Evolutionary conservation across 1,139 yeast genomes (phyloP).

Genomic region (Lodderomyces pseudojiufengensis): DNA sequence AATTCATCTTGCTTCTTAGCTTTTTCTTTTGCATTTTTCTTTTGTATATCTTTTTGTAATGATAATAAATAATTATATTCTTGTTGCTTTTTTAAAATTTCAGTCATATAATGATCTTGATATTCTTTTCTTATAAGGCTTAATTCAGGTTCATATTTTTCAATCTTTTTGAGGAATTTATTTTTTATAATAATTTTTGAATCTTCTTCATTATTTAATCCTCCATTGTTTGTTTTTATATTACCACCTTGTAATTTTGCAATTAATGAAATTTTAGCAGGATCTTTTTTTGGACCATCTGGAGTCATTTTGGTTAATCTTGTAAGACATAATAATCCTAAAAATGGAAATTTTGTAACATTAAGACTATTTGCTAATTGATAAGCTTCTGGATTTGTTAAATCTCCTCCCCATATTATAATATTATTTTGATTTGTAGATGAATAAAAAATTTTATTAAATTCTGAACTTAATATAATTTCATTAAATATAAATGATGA

Average conservation of each 20-base stretch:
- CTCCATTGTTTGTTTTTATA: not conserved
- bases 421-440: constrained; percentile 40
- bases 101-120: constrained; percentile 55
- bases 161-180: constrained; percentile 42
- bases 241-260: constrained; percentile 63
- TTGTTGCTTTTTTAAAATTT: constrained; percentile 67
- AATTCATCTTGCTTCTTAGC: constrained; percentile 27
- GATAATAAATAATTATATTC: constrained; percentile 75
- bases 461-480: constrained; percentile 51
- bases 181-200: constrained; percentile 23
- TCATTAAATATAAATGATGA: constrained; percentile 52
- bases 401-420: constrained; percentile 86
- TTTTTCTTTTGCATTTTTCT: constrained; percentile 19
- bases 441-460: constrained; percentile 43
- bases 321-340: constrained; percentile 65
- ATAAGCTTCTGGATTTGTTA: constrained; percentile 74
- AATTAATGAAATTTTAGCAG: constrained; percentile 58
- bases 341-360: constrained; percentile 74
- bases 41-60: constrained; percentile 50
- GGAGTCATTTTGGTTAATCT: constrained; percentile 54
- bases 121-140: constrained; percentile 56
- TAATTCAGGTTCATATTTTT: constrained; percentile 61
- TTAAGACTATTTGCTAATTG: constrained; percentile 77
- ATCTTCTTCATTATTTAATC: constrained; percentile 7
- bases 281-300: constrained; percentile 50